A percentile compares a stretch with the other conserved stretches of the same genome.
Conservation (phyloP, 2,329 filamentous ascomycete genomes). For the Bertia moriformis region DNA sequence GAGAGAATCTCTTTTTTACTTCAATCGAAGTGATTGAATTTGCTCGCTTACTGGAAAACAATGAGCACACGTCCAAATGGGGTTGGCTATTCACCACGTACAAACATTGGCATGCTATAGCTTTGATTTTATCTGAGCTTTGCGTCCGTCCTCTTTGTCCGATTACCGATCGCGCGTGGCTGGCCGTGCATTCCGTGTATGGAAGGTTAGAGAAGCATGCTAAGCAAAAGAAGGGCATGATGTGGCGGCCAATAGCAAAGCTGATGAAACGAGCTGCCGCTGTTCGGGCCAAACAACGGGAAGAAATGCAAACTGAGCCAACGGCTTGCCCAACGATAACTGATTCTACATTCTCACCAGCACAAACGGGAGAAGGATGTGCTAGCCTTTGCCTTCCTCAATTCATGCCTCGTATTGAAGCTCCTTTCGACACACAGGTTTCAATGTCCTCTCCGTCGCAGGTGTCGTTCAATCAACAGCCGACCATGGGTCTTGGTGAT, state of each 20-base stretch:
- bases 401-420: background rate
- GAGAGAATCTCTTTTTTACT: conserved; percentile 44
- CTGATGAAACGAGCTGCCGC: background rate
- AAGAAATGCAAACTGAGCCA: background rate
- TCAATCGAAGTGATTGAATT: conserved; percentile 51
- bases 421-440: background rate
- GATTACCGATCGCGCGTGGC: background rate
- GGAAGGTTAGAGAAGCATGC: background rate
- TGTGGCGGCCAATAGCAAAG: background rate
- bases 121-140: conserved; percentile 44
- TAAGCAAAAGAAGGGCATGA: background rate
- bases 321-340: background rate
- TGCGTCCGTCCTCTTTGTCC: conserved; percentile 16
- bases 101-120: conserved; percentile 51
- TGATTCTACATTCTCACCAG: background rate
- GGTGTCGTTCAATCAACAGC: background rate
- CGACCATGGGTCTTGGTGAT: background rate
- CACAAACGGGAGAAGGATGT: background rate
- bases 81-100: conserved; percentile 51
- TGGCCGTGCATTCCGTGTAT: background rate
- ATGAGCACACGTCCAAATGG: conserved; percentile 44
- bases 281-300: background rate
- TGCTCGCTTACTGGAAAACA: conserved; percentile 36
- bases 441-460: background rate
- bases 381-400: no score